A percentile compares a stretch with the other conserved stretches of the same genome.
phyloP scores from a whole-genome alignment of 805 yeast genomes.

The Zygosaccharomyces pseudorouxii region DNA sequence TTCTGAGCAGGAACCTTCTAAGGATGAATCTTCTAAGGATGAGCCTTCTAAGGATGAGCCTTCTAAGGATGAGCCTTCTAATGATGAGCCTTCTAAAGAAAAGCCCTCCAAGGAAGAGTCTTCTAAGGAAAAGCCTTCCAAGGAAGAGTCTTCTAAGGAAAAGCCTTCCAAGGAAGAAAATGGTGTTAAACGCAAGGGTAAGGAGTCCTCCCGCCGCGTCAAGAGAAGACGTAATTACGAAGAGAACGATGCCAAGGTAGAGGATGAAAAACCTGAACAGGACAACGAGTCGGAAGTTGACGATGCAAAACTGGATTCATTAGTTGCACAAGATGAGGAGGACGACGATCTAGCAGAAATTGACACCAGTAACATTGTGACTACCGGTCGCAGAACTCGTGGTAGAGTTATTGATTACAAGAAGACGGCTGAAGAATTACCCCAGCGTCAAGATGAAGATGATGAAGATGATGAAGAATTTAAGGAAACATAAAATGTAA shows the following conservation, averaged over 20 bases:
- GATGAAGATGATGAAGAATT: constrained; percentile 41
- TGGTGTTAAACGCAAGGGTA: constrained; percentile 14
- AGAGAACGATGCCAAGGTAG: constrained; percentile 60
- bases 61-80: constrained; percentile 17
- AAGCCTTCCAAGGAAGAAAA: constrained; percentile 17
- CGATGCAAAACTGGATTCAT: constrained; percentile 47
- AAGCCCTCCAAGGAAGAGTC: constrained; percentile 18
- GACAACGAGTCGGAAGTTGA: constrained; percentile 45
- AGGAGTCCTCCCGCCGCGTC: not conserved
- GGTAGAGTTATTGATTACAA: constrained; percentile 83
- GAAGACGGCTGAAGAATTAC: constrained; percentile 71
- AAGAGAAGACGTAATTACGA: constrained; percentile 49
- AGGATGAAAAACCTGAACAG: constrained; percentile 32
- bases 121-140: constrained; percentile 16
- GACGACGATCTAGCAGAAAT: constrained; percentile 79
- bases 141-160: constrained; percentile 16
- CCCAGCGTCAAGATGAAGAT: constrained; percentile 44
- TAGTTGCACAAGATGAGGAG: constrained; percentile 51
- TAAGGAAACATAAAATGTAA: constrained; percentile 15
- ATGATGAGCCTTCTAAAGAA: constrained; percentile 3
- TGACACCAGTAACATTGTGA: constrained; percentile 76
- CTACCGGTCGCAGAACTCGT: constrained; percentile 84
- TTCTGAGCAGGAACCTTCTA: constrained; percentile 2
- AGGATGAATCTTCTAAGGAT: not conserved
- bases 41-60: constrained; percentile 18